These are phyloP conservation scores for Conringia planisiliqua DNA, from an alignment of 345 rosid species.

Conservation along the genomic window DNA sequence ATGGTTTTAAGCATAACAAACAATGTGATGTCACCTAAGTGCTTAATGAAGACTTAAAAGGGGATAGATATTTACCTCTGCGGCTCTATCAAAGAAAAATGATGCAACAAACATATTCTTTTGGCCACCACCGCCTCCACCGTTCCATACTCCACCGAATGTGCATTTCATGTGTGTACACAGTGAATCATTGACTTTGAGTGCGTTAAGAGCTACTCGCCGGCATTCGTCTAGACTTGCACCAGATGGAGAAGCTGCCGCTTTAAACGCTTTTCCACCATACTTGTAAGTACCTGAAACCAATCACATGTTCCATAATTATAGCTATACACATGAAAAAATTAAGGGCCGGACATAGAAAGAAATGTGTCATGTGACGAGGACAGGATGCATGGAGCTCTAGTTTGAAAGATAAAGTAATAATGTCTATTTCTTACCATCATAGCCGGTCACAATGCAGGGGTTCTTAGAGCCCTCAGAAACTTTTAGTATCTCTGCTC, in stretches of 20 bases:
- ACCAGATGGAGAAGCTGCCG: slow-evolving; percentile 63
- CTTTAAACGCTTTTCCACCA: slow-evolving; percentile 66
- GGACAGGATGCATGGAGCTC: background rate
- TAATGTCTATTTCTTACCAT: slow-evolving; percentile 46
- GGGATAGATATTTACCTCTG: slow-evolving; percentile 52
- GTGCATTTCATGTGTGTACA: slow-evolving; percentile 93
- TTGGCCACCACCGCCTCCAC: slow-evolving; percentile 99
- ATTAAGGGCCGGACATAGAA: background rate
- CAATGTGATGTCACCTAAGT: background rate
- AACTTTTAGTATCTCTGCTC: slow-evolving; percentile 80
- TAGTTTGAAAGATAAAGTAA: background rate
- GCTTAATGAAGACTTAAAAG: background rate
- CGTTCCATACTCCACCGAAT: slow-evolving; percentile 97
- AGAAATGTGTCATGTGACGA: background rate
- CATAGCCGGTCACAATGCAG: slow-evolving; percentile 70
- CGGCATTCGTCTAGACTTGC: slow-evolving; percentile 70
- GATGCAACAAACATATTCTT: slow-evolving; percentile 90
- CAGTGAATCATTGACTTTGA: slow-evolving; percentile 71
- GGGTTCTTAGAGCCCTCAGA: slow-evolving; percentile 71
- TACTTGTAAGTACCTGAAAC: slow-evolving; percentile 66
- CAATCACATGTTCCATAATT: background rate
- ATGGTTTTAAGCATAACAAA: background rate
- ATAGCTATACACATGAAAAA: background rate
- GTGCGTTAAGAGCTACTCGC: slow-evolving; percentile 69
- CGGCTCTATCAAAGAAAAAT: slow-evolving; percentile 96